Evolutionary conservation across 352 stramenopile genomes (phyloP), one percentile per base, ranked within the genome.

Genomic region (Pythium brassicae): DNA sequence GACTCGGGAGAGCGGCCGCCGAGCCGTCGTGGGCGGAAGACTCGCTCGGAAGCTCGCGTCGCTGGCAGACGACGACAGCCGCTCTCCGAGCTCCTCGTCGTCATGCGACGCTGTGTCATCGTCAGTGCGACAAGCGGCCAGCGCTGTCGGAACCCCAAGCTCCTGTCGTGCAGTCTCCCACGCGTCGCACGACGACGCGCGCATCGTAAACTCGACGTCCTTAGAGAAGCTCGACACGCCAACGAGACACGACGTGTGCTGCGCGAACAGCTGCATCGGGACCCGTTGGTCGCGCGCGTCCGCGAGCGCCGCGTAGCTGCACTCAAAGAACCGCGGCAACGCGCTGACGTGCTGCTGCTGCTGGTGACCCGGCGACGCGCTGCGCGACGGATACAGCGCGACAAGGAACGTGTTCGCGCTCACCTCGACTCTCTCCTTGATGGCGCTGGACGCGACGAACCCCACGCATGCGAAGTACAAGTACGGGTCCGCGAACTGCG

Each of bases 241-340:
- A 23, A 82, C 76, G 12, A 89, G 63, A 44, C 75, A 86, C 19
- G 78, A 76, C 35, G 53, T 51, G 12, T 62, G 52, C 23, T 79
- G 34, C 40, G 67, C 61, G 45, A 69, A 72, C 42, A 76, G 43
- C 39, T 72, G 72, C 53, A 91, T 73, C 15, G 68, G 62, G 51
- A 68, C 34, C 12, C 61, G 40, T 9, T 62, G 57, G 7, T 20
- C 59, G 9, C 47, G 53, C 39, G 50, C 25, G 4, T 50, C 14
- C 14, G 54, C 22, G 17, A 50, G 27, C 19, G 68, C 53, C 10
- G 67, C 61, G 42, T 71, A 74, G 23, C 56, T 71, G 60, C 79
- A 90, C 55, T 92, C 82, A 22, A 92, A 88, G 42, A 92, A 92
- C 2, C 78, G 70, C 15, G 82, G 82, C 22, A 92, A 54, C 4